A percentile compares a stretch with the other conserved stretches of the same genome.
Evolutionary conservation across 1,284 basidiomycete genomes (phyloP).

Genomic region (Leccinum angustisporum): DNA sequence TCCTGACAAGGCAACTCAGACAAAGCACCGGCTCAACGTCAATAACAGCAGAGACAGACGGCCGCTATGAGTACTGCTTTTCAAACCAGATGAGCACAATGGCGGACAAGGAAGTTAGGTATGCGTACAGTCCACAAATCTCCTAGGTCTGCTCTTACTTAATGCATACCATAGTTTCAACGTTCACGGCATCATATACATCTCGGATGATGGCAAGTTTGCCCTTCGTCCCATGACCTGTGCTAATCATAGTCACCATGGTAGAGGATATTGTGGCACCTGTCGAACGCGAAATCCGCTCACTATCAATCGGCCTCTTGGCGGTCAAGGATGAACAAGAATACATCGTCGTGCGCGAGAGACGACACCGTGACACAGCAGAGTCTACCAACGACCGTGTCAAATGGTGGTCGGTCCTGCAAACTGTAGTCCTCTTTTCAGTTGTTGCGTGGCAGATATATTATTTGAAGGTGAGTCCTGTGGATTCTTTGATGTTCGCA

Average conservation of each 20-base stretch:
- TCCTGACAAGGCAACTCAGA: conserved; percentile 79
- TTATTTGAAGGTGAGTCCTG: conserved; percentile 83
- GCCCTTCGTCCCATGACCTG: conserved; percentile 9
- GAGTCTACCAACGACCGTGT: conserved; percentile 95
- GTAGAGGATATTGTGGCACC: conserved; percentile 79
- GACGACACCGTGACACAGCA: conserved; percentile 90
- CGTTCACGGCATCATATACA: conserved; percentile 95
- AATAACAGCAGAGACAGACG: conserved; percentile 84
- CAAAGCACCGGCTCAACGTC: conserved; percentile 90
- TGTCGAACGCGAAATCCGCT: conserved; percentile 93
- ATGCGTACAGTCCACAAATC: conserved; percentile 32
- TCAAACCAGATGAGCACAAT: conserved; percentile 97
- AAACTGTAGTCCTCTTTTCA: conserved; percentile 82
- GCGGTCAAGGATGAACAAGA: conserved; percentile 98
- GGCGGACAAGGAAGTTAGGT: conserved; percentile 93
- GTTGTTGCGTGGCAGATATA: conserved; percentile 98
- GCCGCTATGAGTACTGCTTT: conserved; percentile 95
- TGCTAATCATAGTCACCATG: conserved; percentile 16
- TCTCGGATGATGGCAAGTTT: conserved; percentile 75
- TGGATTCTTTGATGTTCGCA: not conserved
- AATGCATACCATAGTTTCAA: conserved; percentile 74
- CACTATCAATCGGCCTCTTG: conserved; percentile 81
- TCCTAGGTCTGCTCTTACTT: not conserved
- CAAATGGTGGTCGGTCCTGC: conserved; percentile 98
- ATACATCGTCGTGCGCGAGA: conserved; percentile 95